These are phyloP conservation scores for Byssochlamys sp. DNA, from an alignment of 2,329 filamentous ascomycete genomes.

Conservation along the genomic window DNA sequence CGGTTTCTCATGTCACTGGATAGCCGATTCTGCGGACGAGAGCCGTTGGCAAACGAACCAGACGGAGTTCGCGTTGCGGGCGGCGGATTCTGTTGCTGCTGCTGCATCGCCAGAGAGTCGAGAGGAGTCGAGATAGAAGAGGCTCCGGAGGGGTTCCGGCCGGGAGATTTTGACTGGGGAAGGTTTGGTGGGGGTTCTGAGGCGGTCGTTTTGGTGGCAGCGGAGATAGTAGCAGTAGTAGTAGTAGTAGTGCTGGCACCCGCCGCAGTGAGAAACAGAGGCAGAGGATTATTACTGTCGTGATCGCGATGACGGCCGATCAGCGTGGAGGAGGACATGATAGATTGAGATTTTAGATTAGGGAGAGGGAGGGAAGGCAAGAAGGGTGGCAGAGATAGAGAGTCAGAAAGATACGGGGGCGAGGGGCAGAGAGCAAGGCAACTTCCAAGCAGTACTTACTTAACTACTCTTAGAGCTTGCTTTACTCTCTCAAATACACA, in stretches of 20 bases:
- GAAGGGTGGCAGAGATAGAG: background rate
- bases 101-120: slow-evolving; percentile 13
- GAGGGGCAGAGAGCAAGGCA: background rate
- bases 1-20: slow-evolving; percentile 33
- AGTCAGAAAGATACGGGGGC: background rate
- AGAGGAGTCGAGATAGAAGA: background rate
- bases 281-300: background rate
- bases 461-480: too few species aligned
- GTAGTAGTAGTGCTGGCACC: background rate
- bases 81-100: slow-evolving; percentile 4
- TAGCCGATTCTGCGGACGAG: slow-evolving; percentile 19
- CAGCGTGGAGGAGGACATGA: background rate
- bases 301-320: background rate
- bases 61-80: slow-evolving; percentile 13
- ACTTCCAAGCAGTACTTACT: background rate
- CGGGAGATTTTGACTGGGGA: slow-evolving; percentile 1
- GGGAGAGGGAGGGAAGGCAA: background rate
- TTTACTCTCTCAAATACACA: too few species aligned
- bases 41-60: slow-evolving; percentile 11
- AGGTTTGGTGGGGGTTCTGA: slow-evolving; percentile 1
- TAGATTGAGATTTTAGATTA: background rate
- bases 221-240: background rate
- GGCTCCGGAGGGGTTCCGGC: background rate
- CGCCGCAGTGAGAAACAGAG: background rate
- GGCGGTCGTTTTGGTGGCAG: background rate